Percentiles rank a stretch among this genome's conserved stretches.
phyloP scores from a whole-genome alignment of 352 stramenopile species.

The Elongisporangium prolatum region DNA sequence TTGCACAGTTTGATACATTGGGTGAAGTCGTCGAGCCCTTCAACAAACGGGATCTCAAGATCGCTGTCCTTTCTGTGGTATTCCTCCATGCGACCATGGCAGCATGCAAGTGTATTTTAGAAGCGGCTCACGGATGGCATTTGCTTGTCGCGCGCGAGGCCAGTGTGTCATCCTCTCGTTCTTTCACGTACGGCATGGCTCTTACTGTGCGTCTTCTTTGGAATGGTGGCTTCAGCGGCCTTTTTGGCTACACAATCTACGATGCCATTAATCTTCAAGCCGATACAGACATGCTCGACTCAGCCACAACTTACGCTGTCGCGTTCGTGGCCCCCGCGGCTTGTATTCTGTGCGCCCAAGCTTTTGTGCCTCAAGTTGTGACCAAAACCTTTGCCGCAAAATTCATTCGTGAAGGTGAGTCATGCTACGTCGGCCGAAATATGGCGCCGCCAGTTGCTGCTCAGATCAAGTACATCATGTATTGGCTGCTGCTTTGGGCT shows the following conservation, averaged over 20 bases:
- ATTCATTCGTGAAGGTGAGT: constrained; percentile 65
- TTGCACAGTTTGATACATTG: constrained; percentile 52
- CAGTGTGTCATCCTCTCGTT: constrained; percentile 38
- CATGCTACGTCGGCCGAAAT: constrained; percentile 61
- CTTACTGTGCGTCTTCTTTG: constrained; percentile 60
- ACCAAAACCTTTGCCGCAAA: constrained; percentile 54
- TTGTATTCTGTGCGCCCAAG: constrained; percentile 36
- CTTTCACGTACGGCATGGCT: constrained; percentile 53
- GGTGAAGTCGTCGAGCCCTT: constrained; percentile 52
- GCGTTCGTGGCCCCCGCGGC: constrained; percentile 41
- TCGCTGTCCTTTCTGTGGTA: constrained; percentile 52
- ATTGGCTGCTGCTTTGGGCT: constrained; percentile 54
- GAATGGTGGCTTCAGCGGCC: constrained; percentile 49
- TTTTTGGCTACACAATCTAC: constrained; percentile 67
- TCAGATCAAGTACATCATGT: constrained; percentile 64
- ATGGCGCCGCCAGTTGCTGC: constrained; percentile 57
- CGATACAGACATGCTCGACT: constrained; percentile 42
- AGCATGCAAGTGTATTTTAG: constrained; percentile 52
- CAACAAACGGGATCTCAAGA: constrained; percentile 49
- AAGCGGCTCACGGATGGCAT: constrained; percentile 59
- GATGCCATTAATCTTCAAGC: constrained; percentile 24
- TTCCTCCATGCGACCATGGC: constrained; percentile 42
- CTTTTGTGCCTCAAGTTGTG: constrained; percentile 39
- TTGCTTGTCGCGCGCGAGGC: constrained; percentile 38
- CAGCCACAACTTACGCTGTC: constrained; percentile 19